A percentile compares a stretch with the other conserved stretches of the same genome.
Conservation (phyloP, 1,284 basidiomycete genomes). For the Trametes pubescens region DNA sequence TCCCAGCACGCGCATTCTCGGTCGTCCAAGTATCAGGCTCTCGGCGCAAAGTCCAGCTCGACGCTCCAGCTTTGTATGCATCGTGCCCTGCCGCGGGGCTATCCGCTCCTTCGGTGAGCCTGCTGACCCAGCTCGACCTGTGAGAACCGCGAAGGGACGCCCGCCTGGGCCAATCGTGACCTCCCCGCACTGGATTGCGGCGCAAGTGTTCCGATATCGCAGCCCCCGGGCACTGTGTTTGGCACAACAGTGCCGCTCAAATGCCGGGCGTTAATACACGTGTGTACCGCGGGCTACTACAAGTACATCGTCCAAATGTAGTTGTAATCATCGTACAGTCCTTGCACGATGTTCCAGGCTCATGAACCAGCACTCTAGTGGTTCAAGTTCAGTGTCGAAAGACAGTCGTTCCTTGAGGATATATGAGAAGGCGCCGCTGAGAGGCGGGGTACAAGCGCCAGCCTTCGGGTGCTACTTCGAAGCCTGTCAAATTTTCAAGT, state of each 20-base stretch:
- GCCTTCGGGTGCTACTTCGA: no score
- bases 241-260: not conserved
- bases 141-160: constrained; percentile 9
- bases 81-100: constrained; percentile 12
- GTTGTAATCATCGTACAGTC: no score
- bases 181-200: not conserved
- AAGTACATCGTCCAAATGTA: no score
- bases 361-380: no score
- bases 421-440: no score
- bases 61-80: constrained; percentile 5
- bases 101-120: constrained; percentile 7
- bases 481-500: no score
- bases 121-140: constrained; percentile 12
- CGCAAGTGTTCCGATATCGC: not conserved
- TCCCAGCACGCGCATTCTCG: not conserved
- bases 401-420: no score
- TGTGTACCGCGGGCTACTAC: no score
- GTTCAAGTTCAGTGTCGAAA: no score
- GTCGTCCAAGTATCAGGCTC: not conserved
- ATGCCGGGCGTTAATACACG: not conserved
- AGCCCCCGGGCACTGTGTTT: not conserved
- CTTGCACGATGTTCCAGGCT: no score
- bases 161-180: constrained; percentile 1
- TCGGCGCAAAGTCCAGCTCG: not conserved
- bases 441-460: no score